phyloP scores from a whole-genome alignment of 257 asterid genomes.

The Datura wrightii region DNA sequence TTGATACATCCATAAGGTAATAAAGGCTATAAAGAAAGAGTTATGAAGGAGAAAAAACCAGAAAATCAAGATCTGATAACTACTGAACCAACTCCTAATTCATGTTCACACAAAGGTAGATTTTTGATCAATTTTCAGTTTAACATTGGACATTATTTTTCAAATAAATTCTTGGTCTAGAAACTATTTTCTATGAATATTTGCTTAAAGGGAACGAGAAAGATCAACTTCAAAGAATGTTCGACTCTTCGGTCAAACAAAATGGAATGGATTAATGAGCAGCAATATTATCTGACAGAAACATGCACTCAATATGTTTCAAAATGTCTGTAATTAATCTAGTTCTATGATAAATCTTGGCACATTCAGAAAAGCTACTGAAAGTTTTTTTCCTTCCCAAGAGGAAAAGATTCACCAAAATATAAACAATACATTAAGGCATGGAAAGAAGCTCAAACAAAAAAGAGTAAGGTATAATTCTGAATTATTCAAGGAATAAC shows the following conservation, averaged over 20 bases:
- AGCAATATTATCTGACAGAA: background rate
- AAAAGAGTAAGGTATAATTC: background rate
- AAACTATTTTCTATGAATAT: background rate
- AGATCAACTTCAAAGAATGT: conserved; percentile 12
- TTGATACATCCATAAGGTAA: background rate
- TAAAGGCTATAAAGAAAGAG: background rate
- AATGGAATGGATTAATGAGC: background rate
- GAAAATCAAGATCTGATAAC: conserved; percentile 1
- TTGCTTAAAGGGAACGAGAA: background rate
- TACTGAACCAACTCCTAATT: background rate
- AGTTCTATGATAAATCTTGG: background rate
- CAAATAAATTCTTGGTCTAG: background rate
- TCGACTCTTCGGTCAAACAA: conserved; percentile 21
- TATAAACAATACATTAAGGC: background rate
- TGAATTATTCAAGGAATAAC: background rate
- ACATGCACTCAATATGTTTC: conserved; percentile 18
- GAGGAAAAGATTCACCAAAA: background rate
- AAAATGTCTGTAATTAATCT: conserved; percentile 14
- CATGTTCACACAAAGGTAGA: conserved; percentile 2
- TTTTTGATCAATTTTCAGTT: conserved; percentile 22
- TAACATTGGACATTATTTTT: background rate
- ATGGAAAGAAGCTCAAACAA: background rate
- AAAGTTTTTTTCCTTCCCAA: background rate
- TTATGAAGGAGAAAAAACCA: conserved; percentile 11
- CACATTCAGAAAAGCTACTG: conserved; percentile 13